These are phyloP conservation scores for Aureobasidium mangrovei DNA, from an alignment of 2,329 filamentous ascomycete species.

Conservation along the genomic window DNA sequence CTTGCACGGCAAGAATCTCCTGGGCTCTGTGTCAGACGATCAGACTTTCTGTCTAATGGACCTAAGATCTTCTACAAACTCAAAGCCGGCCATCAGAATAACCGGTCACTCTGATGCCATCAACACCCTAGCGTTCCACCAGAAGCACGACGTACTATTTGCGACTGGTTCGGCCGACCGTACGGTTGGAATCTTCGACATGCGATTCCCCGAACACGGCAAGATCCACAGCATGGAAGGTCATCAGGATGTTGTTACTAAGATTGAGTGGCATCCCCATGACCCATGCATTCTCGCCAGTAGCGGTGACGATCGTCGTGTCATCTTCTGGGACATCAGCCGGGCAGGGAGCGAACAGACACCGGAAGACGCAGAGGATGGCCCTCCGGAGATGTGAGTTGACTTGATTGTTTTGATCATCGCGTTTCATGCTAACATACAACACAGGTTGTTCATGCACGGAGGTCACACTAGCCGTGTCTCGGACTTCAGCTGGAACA, in stretches of 20 bases:
- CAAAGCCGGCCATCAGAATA: constrained; percentile 44
- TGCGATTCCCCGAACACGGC: constrained; percentile 60
- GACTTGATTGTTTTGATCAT: background rate
- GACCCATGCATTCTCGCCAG: constrained; percentile 84
- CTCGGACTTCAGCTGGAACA: constrained; percentile 96
- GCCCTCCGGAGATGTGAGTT: constrained; percentile 80
- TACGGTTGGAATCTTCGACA: constrained; percentile 89
- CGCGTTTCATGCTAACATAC: constrained; percentile 20
- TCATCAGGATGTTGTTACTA: constrained; percentile 83
- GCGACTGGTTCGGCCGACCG: constrained; percentile 94
- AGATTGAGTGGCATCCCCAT: constrained; percentile 87
- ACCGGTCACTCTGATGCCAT: constrained; percentile 85
- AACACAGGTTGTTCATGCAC: constrained; percentile 81
- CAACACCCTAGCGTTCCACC: constrained; percentile 93
- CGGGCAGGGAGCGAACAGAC: constrained; percentile 88
- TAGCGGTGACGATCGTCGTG: constrained; percentile 82
- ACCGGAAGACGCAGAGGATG: constrained; percentile 90
- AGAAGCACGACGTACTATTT: constrained; percentile 77
- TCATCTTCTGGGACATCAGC: constrained; percentile 95
- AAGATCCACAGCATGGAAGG: constrained; percentile 84
- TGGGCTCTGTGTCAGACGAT: constrained; percentile 93
- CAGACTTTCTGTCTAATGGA: constrained; percentile 88
- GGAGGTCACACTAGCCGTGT: constrained; percentile 96
- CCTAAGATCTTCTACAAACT: constrained; percentile 56
- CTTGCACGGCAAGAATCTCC: constrained; percentile 63